Evolutionary conservation across 1,284 basidiomycete genomes (phyloP), one percentile per base, ranked within the genome.

Genomic region (Cryptococcus deneoformans): DNA sequence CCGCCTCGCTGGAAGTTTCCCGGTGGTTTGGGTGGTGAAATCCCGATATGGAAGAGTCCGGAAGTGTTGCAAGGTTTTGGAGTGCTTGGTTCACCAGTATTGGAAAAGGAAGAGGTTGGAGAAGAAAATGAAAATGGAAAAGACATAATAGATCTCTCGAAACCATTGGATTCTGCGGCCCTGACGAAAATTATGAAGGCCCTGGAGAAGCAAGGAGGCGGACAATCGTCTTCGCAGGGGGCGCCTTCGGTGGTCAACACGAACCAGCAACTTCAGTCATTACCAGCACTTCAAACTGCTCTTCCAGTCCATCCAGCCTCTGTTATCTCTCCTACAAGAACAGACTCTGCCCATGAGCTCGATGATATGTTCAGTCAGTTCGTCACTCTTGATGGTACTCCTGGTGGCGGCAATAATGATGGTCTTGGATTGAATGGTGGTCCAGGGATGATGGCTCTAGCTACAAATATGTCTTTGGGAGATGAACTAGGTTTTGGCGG

Each of bases 141-240:
- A 3, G 63, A 76, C 48, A 56, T 76, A 14, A 72, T 76, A 53
- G 74, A 76, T 47, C 59, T 76, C 7, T 73, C 72, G 3, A 75
- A 76, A 58, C 74, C 74, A 3, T 66, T 76, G 40, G 68, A 76
- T 63, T 61, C 72, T 11, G 56, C 53, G 7, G 70, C 71, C 44
- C 61, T 75, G 6, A 65, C 69, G 44, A 68, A 69, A 37, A 76
- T 76, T 49, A 62, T 76, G 52, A 59, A 64, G 36, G 72, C 72
- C 6, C 60, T 76, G 54, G 59, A 70, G 53, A 60, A 65, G 16
- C 72, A 72, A 44, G 65, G 67, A 49, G 48, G 51, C n/a, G 14
- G 24, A 9, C 49, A 38, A 34, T 42, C 11, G 36, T 8, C 49
- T n/a, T 44, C n/a, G n/a, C 14, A 10, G 11, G 24, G 14, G 43